These are phyloP conservation scores for Purpureocillium takamizusanense DNA, from an alignment of 2,329 filamentous ascomycete genomes.

Conservation along the genomic window DNA sequence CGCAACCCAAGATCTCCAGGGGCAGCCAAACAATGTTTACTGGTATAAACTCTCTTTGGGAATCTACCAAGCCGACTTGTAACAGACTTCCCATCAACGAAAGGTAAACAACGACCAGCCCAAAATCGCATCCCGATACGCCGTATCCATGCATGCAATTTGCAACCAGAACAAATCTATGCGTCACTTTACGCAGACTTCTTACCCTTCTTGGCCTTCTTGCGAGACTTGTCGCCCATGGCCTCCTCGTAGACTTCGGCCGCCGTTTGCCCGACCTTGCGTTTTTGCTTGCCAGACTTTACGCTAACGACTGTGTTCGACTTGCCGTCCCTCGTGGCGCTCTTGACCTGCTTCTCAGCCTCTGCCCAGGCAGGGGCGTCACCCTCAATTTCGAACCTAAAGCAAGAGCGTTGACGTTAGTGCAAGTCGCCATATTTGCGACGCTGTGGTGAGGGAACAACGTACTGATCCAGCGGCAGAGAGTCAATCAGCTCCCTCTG, in stretches of 20 bases:
- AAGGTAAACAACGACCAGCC: no score
- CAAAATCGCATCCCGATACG: no score
- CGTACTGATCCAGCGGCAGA: slow-evolving; percentile 67
- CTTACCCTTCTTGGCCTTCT: slow-evolving; percentile 40
- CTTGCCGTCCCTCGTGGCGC: slow-evolving; percentile 43
- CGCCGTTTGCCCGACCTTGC: slow-evolving; percentile 57
- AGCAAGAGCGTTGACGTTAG: neutral
- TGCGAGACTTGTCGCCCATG: slow-evolving; percentile 48
- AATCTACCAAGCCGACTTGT: no score
- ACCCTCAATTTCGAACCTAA: slow-evolving; percentile 56
- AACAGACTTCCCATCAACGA: no score
- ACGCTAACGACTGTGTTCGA: slow-evolving; percentile 65
- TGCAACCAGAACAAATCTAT: neutral
- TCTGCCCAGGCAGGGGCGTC: slow-evolving; percentile 55
- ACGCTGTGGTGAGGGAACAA: neutral
- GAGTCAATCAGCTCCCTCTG: slow-evolving; percentile 86
- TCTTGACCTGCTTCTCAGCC: slow-evolving; percentile 66
- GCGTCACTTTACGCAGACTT: slow-evolving; percentile 15
- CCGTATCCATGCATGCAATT: no score
- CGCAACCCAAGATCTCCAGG: no score
- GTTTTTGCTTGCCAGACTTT: slow-evolving; percentile 67
- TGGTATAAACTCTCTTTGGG: no score
- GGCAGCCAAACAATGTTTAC: no score
- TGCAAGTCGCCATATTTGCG: no score
- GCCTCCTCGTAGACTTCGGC: slow-evolving; percentile 55